phyloP scores from a whole-genome alignment of 768 basidiomycete genomes.

The Guyanaporus albipodus region DNA sequence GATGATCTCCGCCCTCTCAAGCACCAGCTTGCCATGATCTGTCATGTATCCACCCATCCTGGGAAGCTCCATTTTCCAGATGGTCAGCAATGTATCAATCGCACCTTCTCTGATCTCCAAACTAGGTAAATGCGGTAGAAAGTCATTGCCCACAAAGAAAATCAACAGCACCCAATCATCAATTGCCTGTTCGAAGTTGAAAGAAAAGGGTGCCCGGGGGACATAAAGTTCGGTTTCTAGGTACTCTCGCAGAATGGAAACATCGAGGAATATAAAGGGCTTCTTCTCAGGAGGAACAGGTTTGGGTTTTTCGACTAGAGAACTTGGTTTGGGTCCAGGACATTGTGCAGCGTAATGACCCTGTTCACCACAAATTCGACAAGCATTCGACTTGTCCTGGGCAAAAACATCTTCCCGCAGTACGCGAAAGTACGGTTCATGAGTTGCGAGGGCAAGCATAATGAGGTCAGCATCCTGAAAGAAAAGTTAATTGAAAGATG shows the following conservation, averaged over 20 bases:
- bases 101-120: conserved; percentile 99
- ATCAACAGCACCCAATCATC: conserved; percentile 99
- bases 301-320: conserved; percentile 42
- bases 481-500: conserved; percentile 8
- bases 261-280: conserved; percentile 99
- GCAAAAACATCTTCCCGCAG: conserved; percentile 97
- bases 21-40: conserved; percentile 84
- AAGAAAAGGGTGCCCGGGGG: conserved; percentile 71
- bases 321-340: conserved; percentile 70
- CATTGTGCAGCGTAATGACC: conserved; percentile 96
- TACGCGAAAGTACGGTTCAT: conserved; percentile 97
- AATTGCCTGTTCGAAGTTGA: conserved; percentile 93
- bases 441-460: conserved; percentile 96
- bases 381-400: conserved; percentile 74
- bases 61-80: conserved; percentile 91
- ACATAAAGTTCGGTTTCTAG: conserved; percentile 93
- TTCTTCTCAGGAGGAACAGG: conserved; percentile 59
- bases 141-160: conserved; percentile 99
- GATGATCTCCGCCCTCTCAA: conserved; percentile 87
- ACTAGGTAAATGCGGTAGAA: conserved; percentile 91
- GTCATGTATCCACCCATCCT: conserved; percentile 98
- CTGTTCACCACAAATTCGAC: conserved; percentile 90
- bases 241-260: conserved; percentile 93
- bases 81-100: conserved; percentile 92
- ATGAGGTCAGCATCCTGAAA: conserved; percentile 95